Evolutionary conservation across 2,329 filamentous ascomycete species (phyloP), one percentile per base, ranked within the genome.

Genomic region (Ustilaginoidea virens): DNA sequence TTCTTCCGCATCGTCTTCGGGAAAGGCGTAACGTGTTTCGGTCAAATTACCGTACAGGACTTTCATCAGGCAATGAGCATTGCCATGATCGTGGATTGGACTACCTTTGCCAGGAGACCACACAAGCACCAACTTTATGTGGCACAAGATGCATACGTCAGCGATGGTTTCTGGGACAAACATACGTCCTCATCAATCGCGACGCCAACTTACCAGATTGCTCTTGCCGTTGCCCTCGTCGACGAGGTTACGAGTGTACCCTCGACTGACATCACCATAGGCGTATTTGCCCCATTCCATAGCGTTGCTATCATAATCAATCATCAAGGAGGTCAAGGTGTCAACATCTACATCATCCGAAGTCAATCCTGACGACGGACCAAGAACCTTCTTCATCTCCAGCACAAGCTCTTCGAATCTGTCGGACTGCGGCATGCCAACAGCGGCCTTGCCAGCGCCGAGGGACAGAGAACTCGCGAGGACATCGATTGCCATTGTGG

Each of bases 41-140:
- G 73, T 80, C 35, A 93, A 60, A 36, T 63, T 67, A 25, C 86
- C 86, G 41, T 73, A 74, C 37, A 93, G 66, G 39, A 87, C 74
- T 61, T 78, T 92, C 82, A 93, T 93, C 42, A 93, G 61, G 54
- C 86, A 94, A 51, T 93, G 86, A 22, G 85, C 81, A 36, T 87
- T 81, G 47, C 76, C 77, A 52, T 83, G 79, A 50, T 94, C 86
- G 48, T 94, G 86, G 47, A 94, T 83, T 8, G 80, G 76, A 43
- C 79, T 87, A 21, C 70, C 70, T 55, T 82, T 82, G 29, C 80
- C 79, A 1, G 86, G 85, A 11, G 74, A 77, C 86, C 86, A 94
- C 22, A 92, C 85, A 23, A 93, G 69, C 27, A 93, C 71, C 36
- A 92, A 69, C 80, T 87, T 15, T 16, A 49, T 17, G 7, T 6